Conservation (phyloP, 2,329 filamentous ascomycete species). For the Zymoseptoria ardabiliae region DNA sequence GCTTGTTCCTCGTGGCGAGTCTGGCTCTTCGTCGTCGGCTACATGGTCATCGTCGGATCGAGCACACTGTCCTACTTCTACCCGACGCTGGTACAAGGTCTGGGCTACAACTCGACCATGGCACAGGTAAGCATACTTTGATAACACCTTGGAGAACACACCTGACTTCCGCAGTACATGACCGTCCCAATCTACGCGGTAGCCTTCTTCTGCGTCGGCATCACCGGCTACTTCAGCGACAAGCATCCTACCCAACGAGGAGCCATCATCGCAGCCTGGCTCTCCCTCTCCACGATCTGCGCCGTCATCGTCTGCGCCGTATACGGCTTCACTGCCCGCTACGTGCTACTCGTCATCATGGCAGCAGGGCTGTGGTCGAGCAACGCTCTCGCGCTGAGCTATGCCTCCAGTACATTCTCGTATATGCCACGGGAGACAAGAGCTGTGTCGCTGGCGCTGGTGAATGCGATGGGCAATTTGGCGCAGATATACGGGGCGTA, state of each 20-base stretch:
- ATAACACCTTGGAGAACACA: neutral
- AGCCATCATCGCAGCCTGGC: constrained; percentile 43
- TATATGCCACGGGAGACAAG: constrained; percentile 33
- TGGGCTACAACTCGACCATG: constrained; percentile 38
- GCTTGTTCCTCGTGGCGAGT: constrained; percentile 42
- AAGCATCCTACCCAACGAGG: constrained; percentile 41
- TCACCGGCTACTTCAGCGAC: constrained; percentile 45
- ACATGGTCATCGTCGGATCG: constrained; percentile 45
- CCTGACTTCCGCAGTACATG: neutral
- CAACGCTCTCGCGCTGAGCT: constrained; percentile 47
- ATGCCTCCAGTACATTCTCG: constrained; percentile 46
- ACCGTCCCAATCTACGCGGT: constrained; percentile 44
- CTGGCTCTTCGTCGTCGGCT: constrained; percentile 43
- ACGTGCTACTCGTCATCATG: constrained; percentile 50
- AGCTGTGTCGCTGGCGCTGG: constrained; percentile 24
- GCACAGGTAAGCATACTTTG: neutral
- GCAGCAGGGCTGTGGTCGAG: constrained; percentile 48
- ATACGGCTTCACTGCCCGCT: constrained; percentile 47
- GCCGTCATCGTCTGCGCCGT: constrained; percentile 36
- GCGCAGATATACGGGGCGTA: constrained; percentile 34
- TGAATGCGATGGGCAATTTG: constrained; percentile 28
- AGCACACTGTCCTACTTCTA: constrained; percentile 50
- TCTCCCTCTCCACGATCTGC: constrained; percentile 35
- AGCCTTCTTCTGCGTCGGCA: constrained; percentile 44
- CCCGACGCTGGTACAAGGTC: constrained; percentile 45